phyloP scores from a whole-genome alignment of 192 early-diverging fungal genomes.

The Coemansia umbellata region DNA sequence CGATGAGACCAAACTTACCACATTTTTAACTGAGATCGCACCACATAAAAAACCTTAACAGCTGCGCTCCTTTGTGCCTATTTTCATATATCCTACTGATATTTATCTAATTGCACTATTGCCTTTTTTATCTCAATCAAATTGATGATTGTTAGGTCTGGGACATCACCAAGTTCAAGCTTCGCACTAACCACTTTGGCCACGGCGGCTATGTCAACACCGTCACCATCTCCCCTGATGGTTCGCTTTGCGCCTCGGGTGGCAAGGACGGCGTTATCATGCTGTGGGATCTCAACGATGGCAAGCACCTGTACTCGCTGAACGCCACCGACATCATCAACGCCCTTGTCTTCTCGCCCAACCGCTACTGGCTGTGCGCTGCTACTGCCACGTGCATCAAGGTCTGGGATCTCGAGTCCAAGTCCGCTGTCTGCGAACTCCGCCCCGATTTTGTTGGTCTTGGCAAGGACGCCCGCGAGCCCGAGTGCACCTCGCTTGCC shows the following conservation, averaged over 20 bases:
- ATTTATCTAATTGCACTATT: slow-evolving; percentile 1
- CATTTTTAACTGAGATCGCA: slow-evolving; percentile 34
- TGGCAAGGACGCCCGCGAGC: slow-evolving; percentile 72
- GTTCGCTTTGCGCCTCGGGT: slow-evolving; percentile 99
- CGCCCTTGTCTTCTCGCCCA: slow-evolving; percentile 97
- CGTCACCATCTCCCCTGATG: slow-evolving; percentile 98
- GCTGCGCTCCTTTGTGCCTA: neutral
- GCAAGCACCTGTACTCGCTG: slow-evolving; percentile 99
- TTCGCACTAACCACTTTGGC: slow-evolving; percentile 98
- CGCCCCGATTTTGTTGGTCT: slow-evolving; percentile 66
- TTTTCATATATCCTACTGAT: neutral
- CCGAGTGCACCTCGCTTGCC: slow-evolving; percentile 93
- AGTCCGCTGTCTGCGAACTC: slow-evolving; percentile 93
- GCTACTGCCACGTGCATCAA: slow-evolving; percentile 93
- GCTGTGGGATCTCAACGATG: slow-evolving; percentile 99
- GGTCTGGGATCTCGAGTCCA: slow-evolving; percentile 99
- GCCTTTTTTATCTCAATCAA: too few species aligned
- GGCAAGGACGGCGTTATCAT: slow-evolving; percentile 99
- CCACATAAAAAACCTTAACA: neutral
- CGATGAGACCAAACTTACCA: slow-evolving; percentile 62
- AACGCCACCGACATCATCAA: slow-evolving; percentile 96
- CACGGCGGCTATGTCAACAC: slow-evolving; percentile 98
- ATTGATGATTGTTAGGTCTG: slow-evolving; percentile 92
- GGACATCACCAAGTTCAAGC: slow-evolving; percentile 98
- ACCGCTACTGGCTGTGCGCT: slow-evolving; percentile 99